A percentile compares a stretch with the other conserved stretches of the same genome.
Conservation (phyloP, 805 yeast species). For the Starmerella apis region DNA sequence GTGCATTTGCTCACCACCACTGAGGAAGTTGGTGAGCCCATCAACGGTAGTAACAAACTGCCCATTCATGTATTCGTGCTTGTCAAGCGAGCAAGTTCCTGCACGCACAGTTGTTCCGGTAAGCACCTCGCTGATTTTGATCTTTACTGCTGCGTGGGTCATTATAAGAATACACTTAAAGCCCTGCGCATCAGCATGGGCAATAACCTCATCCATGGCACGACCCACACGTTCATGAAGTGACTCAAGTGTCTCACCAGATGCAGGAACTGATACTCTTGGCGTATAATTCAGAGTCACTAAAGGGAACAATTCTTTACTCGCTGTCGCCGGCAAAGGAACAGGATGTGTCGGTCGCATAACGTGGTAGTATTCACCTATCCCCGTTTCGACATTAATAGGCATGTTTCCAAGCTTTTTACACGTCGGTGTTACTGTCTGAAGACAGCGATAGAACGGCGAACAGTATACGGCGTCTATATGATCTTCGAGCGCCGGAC, state of each 20-base stretch:
- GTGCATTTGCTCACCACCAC: constrained; percentile 74
- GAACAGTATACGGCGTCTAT: constrained; percentile 63
- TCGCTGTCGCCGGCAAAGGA: constrained; percentile 22
- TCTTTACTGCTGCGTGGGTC: constrained; percentile 89
- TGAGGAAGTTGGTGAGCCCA: constrained; percentile 62
- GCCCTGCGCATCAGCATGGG: constrained; percentile 41
- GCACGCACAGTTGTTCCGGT: constrained; percentile 44
- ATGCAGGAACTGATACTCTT: constrained; percentile 47
- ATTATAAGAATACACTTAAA: constrained; percentile 57
- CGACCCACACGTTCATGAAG: constrained; percentile 49
- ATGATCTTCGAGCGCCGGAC: constrained; percentile 24
- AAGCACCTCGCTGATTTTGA: constrained; percentile 73
- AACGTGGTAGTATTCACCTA: constrained; percentile 87
- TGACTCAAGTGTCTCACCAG: constrained; percentile 70
- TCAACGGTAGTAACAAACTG: constrained; percentile 57
- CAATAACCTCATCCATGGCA: constrained; percentile 50
- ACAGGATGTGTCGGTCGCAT: constrained; percentile 56
- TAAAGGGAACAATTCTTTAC: constrained; percentile 45
- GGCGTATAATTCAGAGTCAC: constrained; percentile 42
- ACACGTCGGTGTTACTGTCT: constrained; percentile 67
- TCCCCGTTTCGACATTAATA: constrained; percentile 64
- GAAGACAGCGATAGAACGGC: constrained; percentile 83
- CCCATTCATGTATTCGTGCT: constrained; percentile 35
- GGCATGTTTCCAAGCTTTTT: constrained; percentile 42
- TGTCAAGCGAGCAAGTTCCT: constrained; percentile 78